A percentile compares a stretch with the other conserved stretches of the same genome.
These are phyloP conservation scores for Phytophthora melonis DNA, from an alignment of 352 stramenopile species.

Conservation along the genomic window DNA sequence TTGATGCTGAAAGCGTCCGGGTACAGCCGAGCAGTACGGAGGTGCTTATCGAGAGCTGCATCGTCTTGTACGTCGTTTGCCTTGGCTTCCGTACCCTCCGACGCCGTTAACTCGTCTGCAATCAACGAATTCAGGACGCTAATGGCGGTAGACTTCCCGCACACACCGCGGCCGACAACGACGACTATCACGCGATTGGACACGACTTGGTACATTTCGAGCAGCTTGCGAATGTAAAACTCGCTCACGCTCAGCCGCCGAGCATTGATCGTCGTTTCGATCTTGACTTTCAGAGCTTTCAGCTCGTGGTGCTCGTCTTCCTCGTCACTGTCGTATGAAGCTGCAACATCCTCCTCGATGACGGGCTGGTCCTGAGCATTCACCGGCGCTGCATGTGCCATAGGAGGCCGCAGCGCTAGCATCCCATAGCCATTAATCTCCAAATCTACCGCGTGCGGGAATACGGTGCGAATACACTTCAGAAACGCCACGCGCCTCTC, in stretches of 20 bases:
- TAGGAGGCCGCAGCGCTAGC: conserved; percentile 26
- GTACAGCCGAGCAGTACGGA: conserved; percentile 53
- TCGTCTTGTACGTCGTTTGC: not conserved
- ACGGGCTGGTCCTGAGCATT: conserved; percentile 3
- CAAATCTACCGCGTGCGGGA: conserved; percentile 46
- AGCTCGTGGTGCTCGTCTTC: conserved; percentile 46
- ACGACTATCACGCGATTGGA: conserved; percentile 49
- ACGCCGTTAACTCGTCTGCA: conserved; percentile 9
- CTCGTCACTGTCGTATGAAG: conserved; percentile 57
- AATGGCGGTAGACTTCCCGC: conserved; percentile 71
- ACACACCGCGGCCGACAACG: conserved; percentile 57
- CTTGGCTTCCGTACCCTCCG: not conserved
- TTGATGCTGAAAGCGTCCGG: conserved; percentile 50
- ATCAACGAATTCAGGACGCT: conserved; percentile 48
- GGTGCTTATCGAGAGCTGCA: conserved; percentile 7
- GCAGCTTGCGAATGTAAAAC: conserved; percentile 62
- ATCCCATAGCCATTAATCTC: conserved; percentile 47
- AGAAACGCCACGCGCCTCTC: conserved; percentile 50
- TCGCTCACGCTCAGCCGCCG: conserved; percentile 46
- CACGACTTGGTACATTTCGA: conserved; percentile 68
- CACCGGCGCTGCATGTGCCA: not conserved
- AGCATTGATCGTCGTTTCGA: conserved; percentile 37
- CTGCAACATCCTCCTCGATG: conserved; percentile 9
- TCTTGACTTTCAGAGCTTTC: conserved; percentile 35
- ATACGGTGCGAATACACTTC: conserved; percentile 51